Conservation (phyloP, 495 filamentous ascomycete species). For the Aspergillus wentii region DNA sequence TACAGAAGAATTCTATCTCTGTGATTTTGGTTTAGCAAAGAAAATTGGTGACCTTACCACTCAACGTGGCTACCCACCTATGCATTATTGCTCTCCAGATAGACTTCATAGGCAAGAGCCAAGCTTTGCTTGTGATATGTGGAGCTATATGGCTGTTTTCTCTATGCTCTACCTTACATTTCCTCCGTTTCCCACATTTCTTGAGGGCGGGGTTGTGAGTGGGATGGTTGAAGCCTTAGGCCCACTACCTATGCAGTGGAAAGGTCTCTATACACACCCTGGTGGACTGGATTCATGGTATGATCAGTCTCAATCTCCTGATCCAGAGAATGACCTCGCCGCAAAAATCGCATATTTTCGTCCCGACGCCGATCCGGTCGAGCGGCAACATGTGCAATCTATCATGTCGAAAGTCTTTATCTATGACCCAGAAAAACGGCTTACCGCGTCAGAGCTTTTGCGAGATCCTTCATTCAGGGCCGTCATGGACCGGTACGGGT, state of each 20-base stretch:
- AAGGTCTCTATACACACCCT: slow-evolving; percentile 5
- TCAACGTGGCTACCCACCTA: slow-evolving; percentile 9
- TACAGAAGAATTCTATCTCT: slow-evolving; percentile 47
- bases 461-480: slow-evolving; percentile 20
- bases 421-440: slow-evolving; percentile 16
- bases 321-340: slow-evolving; percentile 8
- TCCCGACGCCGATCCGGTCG: slow-evolving; percentile 13
- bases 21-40: slow-evolving; percentile 45
- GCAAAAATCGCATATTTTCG: slow-evolving; percentile 16
- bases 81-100: slow-evolving; percentile 13
- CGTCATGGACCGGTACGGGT: slow-evolving; percentile 18
- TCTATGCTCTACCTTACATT: slow-evolving; percentile 10
- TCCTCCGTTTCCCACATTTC: slow-evolving; percentile 9
- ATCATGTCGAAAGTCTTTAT: slow-evolving; percentile 21
- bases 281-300: slow-evolving; percentile 14
- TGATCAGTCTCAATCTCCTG: slow-evolving; percentile 7
- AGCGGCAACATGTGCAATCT: slow-evolving; percentile 16
- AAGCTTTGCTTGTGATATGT: slow-evolving; percentile 13
- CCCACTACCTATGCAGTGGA: slow-evolving; percentile 10
- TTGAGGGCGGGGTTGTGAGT: slow-evolving; percentile 7
- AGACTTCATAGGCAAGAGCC: slow-evolving; percentile 8
- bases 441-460: slow-evolving; percentile 13
- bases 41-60: slow-evolving; percentile 11
- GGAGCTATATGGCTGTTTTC: slow-evolving; percentile 13
- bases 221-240: slow-evolving; percentile 12